Evolutionary conservation across 2,329 filamentous ascomycete species (phyloP).

Genomic region (Lasiodiplodia citricola): DNA sequence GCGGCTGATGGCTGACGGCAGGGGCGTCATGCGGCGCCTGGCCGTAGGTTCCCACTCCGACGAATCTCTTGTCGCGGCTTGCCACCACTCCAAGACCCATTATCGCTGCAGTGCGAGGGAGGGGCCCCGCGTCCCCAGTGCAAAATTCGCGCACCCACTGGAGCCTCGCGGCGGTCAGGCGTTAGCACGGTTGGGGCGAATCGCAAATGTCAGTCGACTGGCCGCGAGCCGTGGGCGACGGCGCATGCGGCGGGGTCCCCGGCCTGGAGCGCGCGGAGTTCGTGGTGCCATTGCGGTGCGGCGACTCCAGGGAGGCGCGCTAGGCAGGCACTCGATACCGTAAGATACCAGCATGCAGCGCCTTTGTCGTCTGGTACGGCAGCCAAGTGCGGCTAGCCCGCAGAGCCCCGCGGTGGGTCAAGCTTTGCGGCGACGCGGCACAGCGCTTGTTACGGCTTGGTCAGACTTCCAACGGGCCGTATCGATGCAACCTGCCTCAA

Average conservation of each 20-base stretch:
- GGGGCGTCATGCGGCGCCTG: slow-evolving; percentile 10
- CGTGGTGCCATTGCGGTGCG: neutral
- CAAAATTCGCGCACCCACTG: neutral
- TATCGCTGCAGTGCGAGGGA: neutral
- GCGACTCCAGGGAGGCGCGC: neutral
- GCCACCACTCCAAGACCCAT: neutral
- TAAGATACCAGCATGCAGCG: neutral
- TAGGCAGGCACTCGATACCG: neutral
- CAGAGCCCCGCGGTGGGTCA: slow-evolving; percentile 18
- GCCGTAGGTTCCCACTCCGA: neutral
- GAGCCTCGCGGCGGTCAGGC: slow-evolving; percentile 5
- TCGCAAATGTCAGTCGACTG: neutral
- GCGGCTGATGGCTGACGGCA: neutral
- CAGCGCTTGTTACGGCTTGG: slow-evolving; percentile 13
- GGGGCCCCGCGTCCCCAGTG: slow-evolving; percentile 15
- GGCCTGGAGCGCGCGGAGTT: neutral
- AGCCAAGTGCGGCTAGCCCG: neutral
- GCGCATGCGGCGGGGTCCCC: slow-evolving; percentile 1
- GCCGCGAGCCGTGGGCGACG: neutral
- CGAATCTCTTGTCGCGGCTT: neutral
- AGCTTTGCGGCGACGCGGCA: slow-evolving; percentile 18
- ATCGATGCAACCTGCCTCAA: neutral
- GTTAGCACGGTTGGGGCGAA: slow-evolving; percentile 4
- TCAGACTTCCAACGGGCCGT: neutral
- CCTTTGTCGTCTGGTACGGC: neutral